These are phyloP conservation scores for Penicillium goetzii DNA, from an alignment of 495 filamentous ascomycete species.

Conservation along the genomic window DNA sequence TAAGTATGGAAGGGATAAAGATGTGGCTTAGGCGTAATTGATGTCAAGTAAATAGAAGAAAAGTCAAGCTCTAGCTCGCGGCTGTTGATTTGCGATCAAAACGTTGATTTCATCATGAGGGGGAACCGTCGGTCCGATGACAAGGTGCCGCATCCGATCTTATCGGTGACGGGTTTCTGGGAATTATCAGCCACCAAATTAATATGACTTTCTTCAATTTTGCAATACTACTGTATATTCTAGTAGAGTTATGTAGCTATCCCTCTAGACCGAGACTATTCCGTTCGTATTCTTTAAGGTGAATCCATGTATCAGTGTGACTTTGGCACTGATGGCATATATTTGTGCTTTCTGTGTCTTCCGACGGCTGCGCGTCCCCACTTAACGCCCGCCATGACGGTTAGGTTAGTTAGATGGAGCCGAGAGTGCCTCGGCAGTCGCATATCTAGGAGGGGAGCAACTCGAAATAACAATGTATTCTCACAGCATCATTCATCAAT, in stretches of 20 bases:
- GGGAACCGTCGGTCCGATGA: constrained; percentile 26
- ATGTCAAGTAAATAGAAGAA: neutral
- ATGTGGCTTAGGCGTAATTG: neutral
- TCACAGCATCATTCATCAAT: constrained; percentile 1
- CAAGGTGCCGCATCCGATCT: constrained; percentile 28
- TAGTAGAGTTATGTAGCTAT: neutral
- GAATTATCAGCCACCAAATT: neutral
- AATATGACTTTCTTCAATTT: neutral
- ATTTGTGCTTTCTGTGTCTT: constrained; percentile 1
- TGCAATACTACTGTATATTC: neutral
- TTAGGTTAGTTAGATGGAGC: neutral
- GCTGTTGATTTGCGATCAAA: constrained; percentile 8
- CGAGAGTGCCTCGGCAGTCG: constrained; percentile 3
- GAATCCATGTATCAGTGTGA: neutral
- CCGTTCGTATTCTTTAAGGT: neutral
- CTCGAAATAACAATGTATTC: neutral
- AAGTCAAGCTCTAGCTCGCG: neutral
- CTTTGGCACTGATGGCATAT: neutral
- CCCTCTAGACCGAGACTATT: neutral
- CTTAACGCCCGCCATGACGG: neutral
- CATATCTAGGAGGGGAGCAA: neutral
- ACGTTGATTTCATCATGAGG: constrained; percentile 20
- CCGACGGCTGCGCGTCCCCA: constrained; percentile 3
- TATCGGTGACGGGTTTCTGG: constrained; percentile 13
- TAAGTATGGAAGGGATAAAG: constrained; percentile 4